Evolutionary conservation across 345 rosid species (phyloP), one percentile per base, ranked within the genome.

Genomic region (Nasturtium officinale): DNA sequence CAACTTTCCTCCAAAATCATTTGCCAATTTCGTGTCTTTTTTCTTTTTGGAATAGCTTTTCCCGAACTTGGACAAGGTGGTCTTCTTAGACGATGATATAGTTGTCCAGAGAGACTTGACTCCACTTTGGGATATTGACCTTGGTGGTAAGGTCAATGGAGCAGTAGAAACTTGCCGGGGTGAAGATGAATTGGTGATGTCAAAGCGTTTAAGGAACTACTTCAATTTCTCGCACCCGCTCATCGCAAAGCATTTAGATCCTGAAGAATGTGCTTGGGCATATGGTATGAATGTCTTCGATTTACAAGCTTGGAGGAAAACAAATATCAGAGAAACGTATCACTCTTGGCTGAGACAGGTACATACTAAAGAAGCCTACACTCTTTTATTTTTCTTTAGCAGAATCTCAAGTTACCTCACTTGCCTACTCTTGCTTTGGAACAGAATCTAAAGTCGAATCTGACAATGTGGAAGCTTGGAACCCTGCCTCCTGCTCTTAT

Each of bases 171-270:
- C 99, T 29, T 96, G 99, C 82, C 84, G 80, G 72, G 99, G 99
- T 47, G 97, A 90, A 66, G 99, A 92, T 75, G 88, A 87, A 69
- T 92, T 97, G 98, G 99, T 96, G 63, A 96, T 96, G 99, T 90
- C 97, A 60, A 96, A 96, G 82, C 96, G 78, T 71, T 87, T 96
- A 82, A 87, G 79, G 80, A 92, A 96, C 86, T 96, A 96, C 88
- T 96, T 96, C 86, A 96, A 96, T 79, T 96, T 96, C 81, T 87
- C 99, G n/a, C 98, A 96, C 84, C 97, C 99, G 56, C 95, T 86
- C 77, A 61, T 96, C 7, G 80, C 86, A 26, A 84, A 92, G 78
- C 81, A 87, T 83, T 82, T 96, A 84, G 83, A 96, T 67, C 95
- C 97, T 2, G 79, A 89, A 56, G 99, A 92, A 84, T 96, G 99